Base-by-base conservation (phyloP, 495 filamentous ascomycete species). In the Aspergillus carlsbadensis region DNA sequence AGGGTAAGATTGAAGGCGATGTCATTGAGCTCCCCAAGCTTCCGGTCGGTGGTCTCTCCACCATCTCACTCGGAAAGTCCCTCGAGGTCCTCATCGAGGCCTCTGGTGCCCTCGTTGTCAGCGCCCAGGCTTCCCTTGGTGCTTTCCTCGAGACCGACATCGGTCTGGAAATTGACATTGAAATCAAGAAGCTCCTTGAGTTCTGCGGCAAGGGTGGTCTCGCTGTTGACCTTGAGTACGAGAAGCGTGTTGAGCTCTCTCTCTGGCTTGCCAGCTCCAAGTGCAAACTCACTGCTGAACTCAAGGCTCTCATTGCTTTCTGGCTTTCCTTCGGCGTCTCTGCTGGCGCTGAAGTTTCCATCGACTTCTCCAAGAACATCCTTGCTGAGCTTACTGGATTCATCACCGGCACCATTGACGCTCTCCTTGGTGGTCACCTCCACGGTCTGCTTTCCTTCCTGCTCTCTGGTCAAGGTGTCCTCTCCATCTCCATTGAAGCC, bases 231-330 rank as follows among this genome's bases (percentile, higher is more conserved):
- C 56, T 78, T 21, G 61, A 58, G 31, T 46, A 62, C 46, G 69
- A 71, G 1, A 56, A 62, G 29, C 73, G 74, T 45, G 63, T 66
- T 56, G 52, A 67, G 34, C 64, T 78, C 21, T 67, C 72, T 41
- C 52, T 60, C 29, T 78, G 75, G 75, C 62, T 78, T n/a, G 60
- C 69, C 39, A 63, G 69, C 45, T 64, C 67, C 36, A 54, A 48
- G 59, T 75, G 71, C 73, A 41, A 60, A 22, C 69, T 78, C 18
- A 71, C 70, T 41, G 71, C 63, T 49, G 68, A 77, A 47, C 65
- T 76, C 26, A 77, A 78, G 75, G 64, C 71, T 34, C 64, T 73
- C 29, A 60, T 78, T 40, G 44, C 73, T 20, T 63, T 74, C 64
- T 78, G 75, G 75, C 63, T 78, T 45, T 72, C 73, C 10, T 62